Base-by-base conservation (phyloP, 768 basidiomycete species). In the Hortiboletus campestris region DNA sequence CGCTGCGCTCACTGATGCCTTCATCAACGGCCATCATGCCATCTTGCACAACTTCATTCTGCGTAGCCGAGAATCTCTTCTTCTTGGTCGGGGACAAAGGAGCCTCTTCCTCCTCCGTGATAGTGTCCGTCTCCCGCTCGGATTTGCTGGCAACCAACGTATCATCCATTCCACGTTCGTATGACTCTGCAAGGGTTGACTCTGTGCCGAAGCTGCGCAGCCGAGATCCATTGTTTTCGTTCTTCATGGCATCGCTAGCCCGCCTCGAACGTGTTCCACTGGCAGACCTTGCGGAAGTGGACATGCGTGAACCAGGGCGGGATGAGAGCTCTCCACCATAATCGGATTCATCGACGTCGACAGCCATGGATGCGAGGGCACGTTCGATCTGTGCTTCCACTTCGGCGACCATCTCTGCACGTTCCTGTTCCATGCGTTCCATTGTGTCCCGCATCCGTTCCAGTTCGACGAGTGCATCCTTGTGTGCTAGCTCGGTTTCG, bases 301-400 rank as follows among this genome's bases (percentile, higher is more conserved):
- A 90, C 62, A 85, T 66, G 46, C 87, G 86, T 59, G 86, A 87
- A 58, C 71, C 79, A 25, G 88, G 84, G 47, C 86, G 81, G 36
- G 88, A 88, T 59, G 81, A 81, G n/a, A 71, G 56, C 9, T 72
- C 70, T 9, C 70, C 71, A 41, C 79, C 79, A 53, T 88, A 88
- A 62, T 92, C 90, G 17, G 88, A 90, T 51, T 89, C 88, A 5
- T 71, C 70, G 50, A 88, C 77, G 60, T 86, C 88, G 56, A 91
- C 86, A 25, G 86, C 85, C 90, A 94, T 92, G 25, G 88, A 88
- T 28, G 83, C 86, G 47, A 94, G 78, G 1, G 92, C 91, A 53
- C 88, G 81, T 71, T 93, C 91, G 63, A 94, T 94, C 75, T 94
- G 91, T 28, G 88, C 89, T 67, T 94, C 91, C 22, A 94, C 91